Evolutionary conservation across 768 basidiomycete species (phyloP).

Genomic region (Rhizopogon roseolus): DNA sequence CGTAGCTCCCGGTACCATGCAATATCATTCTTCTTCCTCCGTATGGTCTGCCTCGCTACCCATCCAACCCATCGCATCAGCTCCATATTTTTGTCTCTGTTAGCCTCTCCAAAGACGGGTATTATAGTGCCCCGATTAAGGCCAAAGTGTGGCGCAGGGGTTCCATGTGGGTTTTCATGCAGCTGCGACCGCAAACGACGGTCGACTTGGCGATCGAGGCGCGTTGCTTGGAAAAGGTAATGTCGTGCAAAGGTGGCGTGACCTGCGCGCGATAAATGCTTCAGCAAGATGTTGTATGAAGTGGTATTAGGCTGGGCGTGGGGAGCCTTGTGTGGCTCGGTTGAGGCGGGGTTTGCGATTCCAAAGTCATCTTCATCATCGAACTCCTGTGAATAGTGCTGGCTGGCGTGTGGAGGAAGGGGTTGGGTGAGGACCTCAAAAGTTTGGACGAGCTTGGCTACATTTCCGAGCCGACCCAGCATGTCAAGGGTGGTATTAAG

Average conservation of each 20-base stretch:
- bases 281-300: constrained; percentile 58
- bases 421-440: constrained; percentile 79
- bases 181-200: constrained; percentile 30
- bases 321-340: constrained; percentile 30
- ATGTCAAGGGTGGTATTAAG: constrained; percentile 73
- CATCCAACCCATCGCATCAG: constrained; percentile 56
- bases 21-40: constrained; percentile 45
- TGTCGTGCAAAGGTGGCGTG: constrained; percentile 59
- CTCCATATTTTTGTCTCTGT: constrained; percentile 51
- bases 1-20: constrained; percentile 34
- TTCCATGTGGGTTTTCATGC: constrained; percentile 21
- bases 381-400: constrained; percentile 46
- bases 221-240: constrained; percentile 53
- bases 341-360: constrained; percentile 32
- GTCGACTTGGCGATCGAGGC: constrained; percentile 34
- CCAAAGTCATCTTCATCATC: constrained; percentile 65
- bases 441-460: constrained; percentile 65
- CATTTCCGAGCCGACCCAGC: constrained; percentile 53
- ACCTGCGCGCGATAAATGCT: constrained; percentile 44
- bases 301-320: constrained; percentile 60
- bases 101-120: constrained; percentile 53
- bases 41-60: constrained; percentile 41
- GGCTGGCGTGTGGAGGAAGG: constrained; percentile 45
- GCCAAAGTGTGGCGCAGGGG: constrained; percentile 47
- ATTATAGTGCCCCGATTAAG: constrained; percentile 54